Percentiles rank a stretch among this genome's conserved stretches.
phyloP scores from a whole-genome alignment of 768 basidiomycete genomes.

The Mycena crocata region DNA sequence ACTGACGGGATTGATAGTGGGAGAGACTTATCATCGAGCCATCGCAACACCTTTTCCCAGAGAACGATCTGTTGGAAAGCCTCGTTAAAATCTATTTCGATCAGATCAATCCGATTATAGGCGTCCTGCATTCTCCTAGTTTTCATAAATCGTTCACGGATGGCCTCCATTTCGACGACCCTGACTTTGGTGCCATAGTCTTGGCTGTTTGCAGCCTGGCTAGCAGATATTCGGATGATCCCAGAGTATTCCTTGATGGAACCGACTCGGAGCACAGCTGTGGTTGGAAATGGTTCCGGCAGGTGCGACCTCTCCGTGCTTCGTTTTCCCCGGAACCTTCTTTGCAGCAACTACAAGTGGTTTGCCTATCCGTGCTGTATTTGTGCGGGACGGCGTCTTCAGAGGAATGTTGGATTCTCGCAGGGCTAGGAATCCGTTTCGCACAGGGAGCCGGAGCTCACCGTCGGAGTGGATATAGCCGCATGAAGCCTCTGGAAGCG shows the following conservation, averaged over 20 bases:
- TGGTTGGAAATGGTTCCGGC: conserved; percentile 67
- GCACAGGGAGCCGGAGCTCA: conserved; percentile 74
- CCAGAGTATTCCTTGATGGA: too few species aligned
- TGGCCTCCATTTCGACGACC: conserved; percentile 60
- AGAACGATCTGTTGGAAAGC: conserved; percentile 56
- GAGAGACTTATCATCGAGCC: conserved; percentile 42
- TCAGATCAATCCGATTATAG: conserved; percentile 59
- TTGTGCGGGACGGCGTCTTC: conserved; percentile 49
- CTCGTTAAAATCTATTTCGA: conserved; percentile 73
- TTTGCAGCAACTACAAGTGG: neutral
- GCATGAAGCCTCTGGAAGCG: conserved; percentile 51
- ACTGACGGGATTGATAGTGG: conserved; percentile 45
- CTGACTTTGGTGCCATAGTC: conserved; percentile 65
- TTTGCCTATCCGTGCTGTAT: conserved; percentile 43
- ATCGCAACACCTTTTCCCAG: conserved; percentile 53
- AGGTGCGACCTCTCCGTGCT: conserved; percentile 59
- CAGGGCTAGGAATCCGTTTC: conserved; percentile 67
- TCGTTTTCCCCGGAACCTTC: neutral
- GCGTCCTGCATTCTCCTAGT: conserved; percentile 74
- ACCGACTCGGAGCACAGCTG: too few species aligned
- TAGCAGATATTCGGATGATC: too few species aligned
- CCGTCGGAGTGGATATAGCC: conserved; percentile 49
- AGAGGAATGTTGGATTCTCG: conserved; percentile 65
- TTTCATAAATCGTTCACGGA: conserved; percentile 63
- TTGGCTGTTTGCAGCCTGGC: conserved; percentile 75